phyloP scores from a whole-genome alignment of 108 stramenopile genomes.

The Pelagomonas calceolata region DNA sequence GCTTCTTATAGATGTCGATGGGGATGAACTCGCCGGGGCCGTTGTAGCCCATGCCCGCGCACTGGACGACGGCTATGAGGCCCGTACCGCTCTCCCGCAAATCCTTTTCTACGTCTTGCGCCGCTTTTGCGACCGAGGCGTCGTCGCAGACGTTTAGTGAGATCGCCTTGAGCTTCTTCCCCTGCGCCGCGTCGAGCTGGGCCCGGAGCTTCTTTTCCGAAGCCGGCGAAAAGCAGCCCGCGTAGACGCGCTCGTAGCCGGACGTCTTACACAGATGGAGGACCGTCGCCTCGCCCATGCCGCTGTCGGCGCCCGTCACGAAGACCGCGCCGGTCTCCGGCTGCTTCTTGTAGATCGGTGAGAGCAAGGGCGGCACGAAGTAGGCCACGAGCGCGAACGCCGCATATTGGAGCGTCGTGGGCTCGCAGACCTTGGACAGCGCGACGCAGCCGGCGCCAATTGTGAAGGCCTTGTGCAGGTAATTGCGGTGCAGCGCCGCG shows the following conservation, averaged over 20 bases:
- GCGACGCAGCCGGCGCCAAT: too few relatives aligned
- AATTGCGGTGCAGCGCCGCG: too few relatives aligned
- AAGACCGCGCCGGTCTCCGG: constrained; percentile 14
- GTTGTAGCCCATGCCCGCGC: constrained; percentile 32
- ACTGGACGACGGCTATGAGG: constrained; percentile 23
- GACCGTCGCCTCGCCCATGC: constrained; percentile 10
- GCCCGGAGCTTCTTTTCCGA: constrained; percentile 10
- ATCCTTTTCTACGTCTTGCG: constrained; percentile 9
- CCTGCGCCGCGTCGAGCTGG: background rate
- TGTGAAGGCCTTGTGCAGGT: too few relatives aligned
- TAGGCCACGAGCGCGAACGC: too few relatives aligned
- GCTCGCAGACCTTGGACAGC: too few relatives aligned
- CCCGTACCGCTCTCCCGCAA: background rate
- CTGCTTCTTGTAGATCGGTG: too few relatives aligned
- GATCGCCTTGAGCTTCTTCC: constrained; percentile 6
- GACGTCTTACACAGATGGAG: background rate
- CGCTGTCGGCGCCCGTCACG: constrained; percentile 17
- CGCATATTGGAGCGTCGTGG: too few relatives aligned
- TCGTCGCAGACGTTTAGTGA: constrained; percentile 26
- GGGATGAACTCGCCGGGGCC: constrained; percentile 35
- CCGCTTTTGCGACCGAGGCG: constrained; percentile 20
- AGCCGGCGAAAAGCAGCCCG: constrained; percentile 29
- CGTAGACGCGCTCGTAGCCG: background rate
- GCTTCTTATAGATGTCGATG: constrained; percentile 23
- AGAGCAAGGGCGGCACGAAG: too few relatives aligned